Base-by-base conservation (phyloP, 805 yeast species). In the Hanseniaspora hatyaiensis region DNA sequence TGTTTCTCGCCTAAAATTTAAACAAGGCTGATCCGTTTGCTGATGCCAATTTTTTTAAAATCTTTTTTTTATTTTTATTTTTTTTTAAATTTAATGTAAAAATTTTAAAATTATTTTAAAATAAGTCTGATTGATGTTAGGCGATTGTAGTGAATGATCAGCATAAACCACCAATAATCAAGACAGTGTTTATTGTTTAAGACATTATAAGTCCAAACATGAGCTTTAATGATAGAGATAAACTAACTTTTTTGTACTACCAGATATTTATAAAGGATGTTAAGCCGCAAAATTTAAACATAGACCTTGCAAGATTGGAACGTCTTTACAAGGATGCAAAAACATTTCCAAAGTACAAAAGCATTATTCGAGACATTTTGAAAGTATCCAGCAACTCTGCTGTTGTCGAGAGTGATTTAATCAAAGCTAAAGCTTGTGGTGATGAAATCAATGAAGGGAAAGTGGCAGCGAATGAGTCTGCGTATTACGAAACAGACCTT, bases 141-240 rank as follows among this genome's bases (percentile, higher is more conserved):
- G n/a, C n/a, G n/a, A n/a, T n/a, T n/a, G n/a, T n/a, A n/a, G n/a
- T n/a, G n/a, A n/a, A n/a, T n/a, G n/a, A n/a, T n/a, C n/a, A n/a
- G n/a, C n/a, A n/a, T n/a, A n/a, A n/a, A n/a, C n/a, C n/a, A n/a
- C n/a, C n/a, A n/a, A n/a, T n/a, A n/a, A n/a, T n/a, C n/a, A n/a
- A n/a, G n/a, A n/a, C n/a, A n/a, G n/a, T n/a, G n/a, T n/a, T n/a
- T n/a, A n/a, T n/a, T n/a, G n/a, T n/a, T n/a, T n/a, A n/a, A n/a
- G n/a, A n/a, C n/a, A n/a, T 33, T 26, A 26, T 8, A 26, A 26
- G 29, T 26, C 29, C 11, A 26, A 34, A 16, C 4, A 44, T 44
- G 48, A 44, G 36, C 23, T 44, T 44, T 18, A 36, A 22, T 20
- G 48, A 44, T 13, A 34, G 47, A 36, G 47, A 43, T n/a, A 36